Evolutionary conservation across 306 rosid species (phyloP).

Genomic region (Urtica urens): DNA sequence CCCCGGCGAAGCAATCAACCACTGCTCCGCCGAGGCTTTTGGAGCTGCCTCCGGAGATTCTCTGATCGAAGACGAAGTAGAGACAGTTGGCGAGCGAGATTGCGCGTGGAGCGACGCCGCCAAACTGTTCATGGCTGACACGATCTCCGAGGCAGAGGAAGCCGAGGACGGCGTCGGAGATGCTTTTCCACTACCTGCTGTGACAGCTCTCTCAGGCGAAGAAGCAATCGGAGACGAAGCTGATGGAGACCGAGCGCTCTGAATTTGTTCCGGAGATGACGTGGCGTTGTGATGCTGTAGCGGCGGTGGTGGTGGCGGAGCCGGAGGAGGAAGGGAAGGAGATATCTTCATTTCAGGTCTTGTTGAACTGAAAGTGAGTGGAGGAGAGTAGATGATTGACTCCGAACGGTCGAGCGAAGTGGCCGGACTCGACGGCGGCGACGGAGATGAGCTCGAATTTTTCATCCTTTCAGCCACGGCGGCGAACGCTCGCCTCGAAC

Average conservation of each 20-base stretch:
- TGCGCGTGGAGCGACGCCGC: slow-evolving; percentile 5
- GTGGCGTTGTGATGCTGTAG: neutral
- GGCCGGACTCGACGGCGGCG: slow-evolving; percentile 45
- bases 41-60: slow-evolving; percentile 6
- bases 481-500: slow-evolving; percentile 43
- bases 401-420: slow-evolving; percentile 55
- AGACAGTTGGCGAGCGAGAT: slow-evolving; percentile 14
- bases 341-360: slow-evolving; percentile 10
- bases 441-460: slow-evolving; percentile 28
- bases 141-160: slow-evolving; percentile 12
- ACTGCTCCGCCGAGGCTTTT: slow-evolving; percentile 9
- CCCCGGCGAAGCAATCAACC: slow-evolving; percentile 7
- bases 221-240: slow-evolving; percentile 15
- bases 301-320: neutral
- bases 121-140: slow-evolving; percentile 6
- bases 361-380: slow-evolving; percentile 27
- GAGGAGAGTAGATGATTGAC: slow-evolving; percentile 38
- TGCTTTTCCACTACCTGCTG: slow-evolving; percentile 7
- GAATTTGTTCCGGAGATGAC: neutral
- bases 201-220: slow-evolving; percentile 23
- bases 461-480: slow-evolving; percentile 16
- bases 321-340: slow-evolving; percentile 2
- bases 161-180: slow-evolving; percentile 11
- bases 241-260: slow-evolving; percentile 11
- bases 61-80: slow-evolving; percentile 13